Evolutionary conservation across 805 yeast genomes (phyloP), one percentile per base, ranked within the genome.

Genomic region (Nakazawaea wickerhamii): DNA sequence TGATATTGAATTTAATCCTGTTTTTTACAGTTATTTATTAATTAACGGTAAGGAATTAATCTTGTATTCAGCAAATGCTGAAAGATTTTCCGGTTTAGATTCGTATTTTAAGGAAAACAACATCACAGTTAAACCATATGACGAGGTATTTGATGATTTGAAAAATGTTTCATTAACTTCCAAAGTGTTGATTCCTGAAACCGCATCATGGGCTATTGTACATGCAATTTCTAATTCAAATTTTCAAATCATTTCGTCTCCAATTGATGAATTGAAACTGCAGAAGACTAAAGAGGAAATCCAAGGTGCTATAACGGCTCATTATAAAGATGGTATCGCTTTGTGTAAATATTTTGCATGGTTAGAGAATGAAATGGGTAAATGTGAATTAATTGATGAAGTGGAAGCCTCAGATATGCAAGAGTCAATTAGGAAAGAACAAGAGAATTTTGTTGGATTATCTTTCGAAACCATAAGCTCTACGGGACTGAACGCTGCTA

Each of bases 391-490:
- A 30, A 57, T 84, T 20, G 77, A 76, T 51, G 95, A 85, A 59
- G 77, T 70, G 54, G 75, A 72, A 30, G 91, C 87, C 0, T 81
- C 81, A 3, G 67, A 70, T 50, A 77, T 81, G 52, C 68, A 82
- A 21, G 67, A 69, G 40, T 60, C 70, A 27, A 75, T 82, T 38
- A 69, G 91, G 53, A 57, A 69, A 23, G 61, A 70, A 23, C 71
- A 72, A 49, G 72, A 73, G 17, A 63, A 72, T 48, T 78, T 73
- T 53, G 70, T 65, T 17, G 93, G 90, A 0, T 70, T 78, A 35
- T 79, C 88, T 3, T 84, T 84, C 59, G 79, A 76, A 38, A 84
- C 93, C 0, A 84, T 84, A 37, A 77, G 87, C 40, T 76, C 89
- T 4, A 70, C 86, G 1, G 93, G 91, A 1, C 68, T 87, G 10